These are phyloP conservation scores for Golubevia pallescens DNA, from an alignment of 1,284 basidiomycete genomes.

Conservation along the genomic window DNA sequence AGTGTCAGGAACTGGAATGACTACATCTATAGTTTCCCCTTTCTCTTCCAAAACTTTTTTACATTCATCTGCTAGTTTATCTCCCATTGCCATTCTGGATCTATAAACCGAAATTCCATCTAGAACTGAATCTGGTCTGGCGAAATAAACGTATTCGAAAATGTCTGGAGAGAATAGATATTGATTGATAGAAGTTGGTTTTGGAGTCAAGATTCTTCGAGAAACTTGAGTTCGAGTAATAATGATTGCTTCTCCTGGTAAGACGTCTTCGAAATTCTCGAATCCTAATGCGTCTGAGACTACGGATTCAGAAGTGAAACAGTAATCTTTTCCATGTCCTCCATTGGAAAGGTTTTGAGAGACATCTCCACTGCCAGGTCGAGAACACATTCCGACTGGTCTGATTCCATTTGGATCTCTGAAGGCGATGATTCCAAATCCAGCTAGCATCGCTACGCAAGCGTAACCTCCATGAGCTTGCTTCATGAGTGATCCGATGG, in stretches of 20 bases:
- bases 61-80: conserved; percentile 88
- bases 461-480: conserved; percentile 92
- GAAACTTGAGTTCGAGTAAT: conserved; percentile 71
- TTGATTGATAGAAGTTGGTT: conserved; percentile 22
- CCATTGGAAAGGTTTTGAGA: conserved; percentile 14
- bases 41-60: conserved; percentile 75
- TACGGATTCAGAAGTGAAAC: conserved; percentile 93
- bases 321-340: conserved; percentile 72
- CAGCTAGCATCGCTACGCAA: conserved; percentile 96
- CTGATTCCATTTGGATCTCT: conserved; percentile 98
- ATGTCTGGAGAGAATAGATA: conserved; percentile 77
- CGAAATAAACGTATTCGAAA: conserved; percentile 99
- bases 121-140: conserved; percentile 94
- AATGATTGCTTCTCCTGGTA: conserved; percentile 91
- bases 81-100: conserved; percentile 99
- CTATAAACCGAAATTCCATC: conserved; percentile 98
- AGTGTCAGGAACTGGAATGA: conserved; percentile 98
- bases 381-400: conserved; percentile 70
- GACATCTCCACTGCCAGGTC: conserved; percentile 18
- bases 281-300: conserved; percentile 94
- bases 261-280: conserved; percentile 88
- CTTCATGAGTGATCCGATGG: conserved; percentile 85
- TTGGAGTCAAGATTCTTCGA: conserved; percentile 43
- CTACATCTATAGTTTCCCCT: conserved; percentile 70
- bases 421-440: conserved; percentile 98